phyloP scores from a whole-genome alignment of 352 stramenopile genomes.

The Pythium vanterpoolii region DNA sequence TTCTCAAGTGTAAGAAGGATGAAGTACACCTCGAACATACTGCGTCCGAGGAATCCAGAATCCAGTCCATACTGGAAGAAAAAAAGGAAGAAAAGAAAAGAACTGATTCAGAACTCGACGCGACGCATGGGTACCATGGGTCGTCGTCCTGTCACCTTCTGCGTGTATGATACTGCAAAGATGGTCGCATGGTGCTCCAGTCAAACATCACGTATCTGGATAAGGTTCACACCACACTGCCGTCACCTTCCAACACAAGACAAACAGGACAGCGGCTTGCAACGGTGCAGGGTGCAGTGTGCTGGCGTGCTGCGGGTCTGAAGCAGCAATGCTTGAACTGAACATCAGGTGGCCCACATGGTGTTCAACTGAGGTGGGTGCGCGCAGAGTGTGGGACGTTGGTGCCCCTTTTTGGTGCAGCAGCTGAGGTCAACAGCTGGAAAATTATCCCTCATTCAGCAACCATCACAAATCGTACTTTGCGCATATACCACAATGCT shows the following conservation, averaged over 20 bases:
- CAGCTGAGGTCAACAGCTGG: slow-evolving; percentile 16
- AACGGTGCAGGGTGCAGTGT: too few relatives aligned
- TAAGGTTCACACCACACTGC: too few relatives aligned
- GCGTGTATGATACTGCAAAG: background rate
- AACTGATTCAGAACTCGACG: too few relatives aligned
- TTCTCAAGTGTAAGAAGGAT: too few relatives aligned
- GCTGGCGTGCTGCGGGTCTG: too few relatives aligned
- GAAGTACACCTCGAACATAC: too few relatives aligned
- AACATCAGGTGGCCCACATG: slow-evolving; percentile 15
- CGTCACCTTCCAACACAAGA: background rate
- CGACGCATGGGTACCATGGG: background rate
- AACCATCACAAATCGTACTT: slow-evolving; percentile 17
- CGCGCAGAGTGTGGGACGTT: background rate
- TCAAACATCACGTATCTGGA: too few relatives aligned
- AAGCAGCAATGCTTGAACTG: slow-evolving; percentile 17
- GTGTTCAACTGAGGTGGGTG: background rate
- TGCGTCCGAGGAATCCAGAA: too few relatives aligned
- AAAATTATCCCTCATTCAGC: slow-evolving; percentile 3
- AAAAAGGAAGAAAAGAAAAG: too few relatives aligned
- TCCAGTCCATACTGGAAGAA: too few relatives aligned
- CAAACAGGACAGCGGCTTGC: background rate
- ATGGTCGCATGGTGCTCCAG: too few relatives aligned
- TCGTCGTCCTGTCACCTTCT: too few relatives aligned
- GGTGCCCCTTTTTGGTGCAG: slow-evolving; percentile 1
- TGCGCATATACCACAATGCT: background rate